Percentiles rank a stretch among this genome's conserved stretches.
Evolutionary conservation across 2,329 filamentous ascomycete species (phyloP).

Genomic region (Cyphellophora attinorum): DNA sequence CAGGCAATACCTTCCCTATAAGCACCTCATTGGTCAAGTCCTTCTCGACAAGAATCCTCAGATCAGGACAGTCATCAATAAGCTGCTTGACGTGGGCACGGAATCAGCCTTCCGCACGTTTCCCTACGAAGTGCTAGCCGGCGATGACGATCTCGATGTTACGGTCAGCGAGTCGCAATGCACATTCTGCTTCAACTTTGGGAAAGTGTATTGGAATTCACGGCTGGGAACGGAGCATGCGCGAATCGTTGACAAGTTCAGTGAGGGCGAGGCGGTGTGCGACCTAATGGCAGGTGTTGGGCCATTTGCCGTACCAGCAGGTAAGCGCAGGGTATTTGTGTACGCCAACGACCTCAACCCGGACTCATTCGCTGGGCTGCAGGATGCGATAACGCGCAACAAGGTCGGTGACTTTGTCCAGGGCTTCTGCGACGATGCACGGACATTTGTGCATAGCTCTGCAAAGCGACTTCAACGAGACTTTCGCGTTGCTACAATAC

Average conservation of each 20-base stretch:
- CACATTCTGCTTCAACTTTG: conserved; percentile 85
- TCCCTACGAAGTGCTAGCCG: conserved; percentile 78
- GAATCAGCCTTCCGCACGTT: conserved; percentile 87
- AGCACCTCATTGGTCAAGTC: conserved; percentile 73
- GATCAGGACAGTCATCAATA: conserved; percentile 89
- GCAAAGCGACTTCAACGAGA: conserved; percentile 44
- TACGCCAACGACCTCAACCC: conserved; percentile 98
- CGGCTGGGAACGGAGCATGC: conserved; percentile 83
- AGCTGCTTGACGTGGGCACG: conserved; percentile 76
- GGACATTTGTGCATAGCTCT: conserved; percentile 65
- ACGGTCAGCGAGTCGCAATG: conserved; percentile 73
- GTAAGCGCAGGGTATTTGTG: conserved; percentile 81
- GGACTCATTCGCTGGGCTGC: conserved; percentile 66
- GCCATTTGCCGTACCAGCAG: conserved; percentile 86
- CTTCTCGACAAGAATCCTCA: conserved; percentile 79
- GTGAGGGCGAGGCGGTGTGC: conserved; percentile 77
- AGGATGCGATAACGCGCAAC: conserved; percentile 63
- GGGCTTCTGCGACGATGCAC: conserved; percentile 73
- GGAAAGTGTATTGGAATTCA: conserved; percentile 97
- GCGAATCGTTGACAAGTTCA: conserved; percentile 65
- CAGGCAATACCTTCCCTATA: conserved; percentile 74
- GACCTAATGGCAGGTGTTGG: conserved; percentile 98
- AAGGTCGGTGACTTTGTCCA: conserved; percentile 69
- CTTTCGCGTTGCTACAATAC: conserved; percentile 46
- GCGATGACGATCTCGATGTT: conserved; percentile 73